Evolutionary conservation across 2,329 filamentous ascomycete species (phyloP), one percentile per base, ranked within the genome.

Genomic region (Claviceps sp.): DNA sequence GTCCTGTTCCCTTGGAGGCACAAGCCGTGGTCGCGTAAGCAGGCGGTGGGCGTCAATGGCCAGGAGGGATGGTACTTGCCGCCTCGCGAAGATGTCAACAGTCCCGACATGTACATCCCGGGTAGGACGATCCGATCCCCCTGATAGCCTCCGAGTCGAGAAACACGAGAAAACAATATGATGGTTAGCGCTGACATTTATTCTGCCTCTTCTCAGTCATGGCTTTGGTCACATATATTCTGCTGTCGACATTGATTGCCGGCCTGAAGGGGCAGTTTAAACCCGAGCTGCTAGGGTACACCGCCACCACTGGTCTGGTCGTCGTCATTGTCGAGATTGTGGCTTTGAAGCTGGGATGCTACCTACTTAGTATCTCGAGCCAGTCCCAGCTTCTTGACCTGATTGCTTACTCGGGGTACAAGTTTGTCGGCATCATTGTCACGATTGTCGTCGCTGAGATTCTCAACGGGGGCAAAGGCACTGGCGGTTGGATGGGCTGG

Each of bases 91-190:
- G 93, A 98, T 64, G 76, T 97, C 68, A 98, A 98, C 71, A 94
- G 88, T 58, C 93, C 94, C 16, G 93, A 98, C 70, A 97, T 98
- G 90, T 98, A 98, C 72, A 98, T 98, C 61, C 90, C 90, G 53
- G 69, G 72, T 76, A 60, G 16, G 38, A 69, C 42, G 23, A n/a
- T 8, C 20, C 42, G 23, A n/a, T 8, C 20, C 29, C 13, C 26
- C 62, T 23, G 2, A 20, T 8, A 17, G 22, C 22, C 22, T 7
- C 22, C 5, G 26, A 26, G 26, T 22, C n/a, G 22, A 47, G 29
- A 46, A 9, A 17, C 23, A 17, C 22, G 23, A 34, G 29, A 34
- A 34, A 34, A 9, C 9, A 4, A 4, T 11, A 34, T 34, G 9
- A 34, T 34, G 8, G 9, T 4, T 4, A 11, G 29, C 20, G 29